phyloP scores from a whole-genome alignment of 2,329 filamentous ascomycete species.

The Calonectria pseudoreteaudii region DNA sequence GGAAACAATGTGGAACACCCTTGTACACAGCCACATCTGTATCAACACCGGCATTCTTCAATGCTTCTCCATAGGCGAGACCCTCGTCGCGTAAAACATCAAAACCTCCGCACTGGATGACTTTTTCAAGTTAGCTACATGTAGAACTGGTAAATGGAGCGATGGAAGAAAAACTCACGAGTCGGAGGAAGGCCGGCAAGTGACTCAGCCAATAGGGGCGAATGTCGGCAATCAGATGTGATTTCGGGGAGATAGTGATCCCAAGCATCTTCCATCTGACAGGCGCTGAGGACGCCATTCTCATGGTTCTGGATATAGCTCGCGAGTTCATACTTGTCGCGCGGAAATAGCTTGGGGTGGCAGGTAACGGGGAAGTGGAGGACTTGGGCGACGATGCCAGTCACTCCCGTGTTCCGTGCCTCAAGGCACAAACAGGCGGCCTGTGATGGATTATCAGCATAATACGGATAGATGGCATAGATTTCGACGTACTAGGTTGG shows the following conservation, averaged over 20 bases:
- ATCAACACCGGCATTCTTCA: constrained; percentile 25
- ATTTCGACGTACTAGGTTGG: constrained; percentile 24
- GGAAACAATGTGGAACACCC: constrained; percentile 40
- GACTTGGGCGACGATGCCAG: constrained; percentile 37
- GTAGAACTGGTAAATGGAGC: rapidly evolving
- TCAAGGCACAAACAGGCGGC: constrained; percentile 32
- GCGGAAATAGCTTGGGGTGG: constrained; percentile 40
- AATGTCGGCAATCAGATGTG: constrained; percentile 32
- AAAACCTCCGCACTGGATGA: constrained; percentile 34
- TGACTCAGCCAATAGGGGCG: constrained; percentile 35
- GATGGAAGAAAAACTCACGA: constrained; percentile 13
- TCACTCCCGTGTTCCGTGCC: constrained; percentile 22
- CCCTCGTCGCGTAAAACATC: constrained; percentile 37
- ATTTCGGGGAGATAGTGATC: constrained; percentile 26
- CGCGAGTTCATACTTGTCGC: constrained; percentile 36
- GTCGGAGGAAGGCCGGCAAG: constrained; percentile 30
- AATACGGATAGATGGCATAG: rapidly evolving
- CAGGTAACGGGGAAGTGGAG: constrained; percentile 35
- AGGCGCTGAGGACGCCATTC: constrained; percentile 16
- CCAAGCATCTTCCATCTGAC: constrained; percentile 21
- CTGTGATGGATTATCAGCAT: neutral
- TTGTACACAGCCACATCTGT: constrained; percentile 32
- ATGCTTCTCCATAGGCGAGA: constrained; percentile 34
- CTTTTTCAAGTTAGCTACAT: constrained; percentile 13
- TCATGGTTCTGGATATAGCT: constrained; percentile 38